Conservation (phyloP, 306 rosid species). For the Cicer cuneatum region DNA sequence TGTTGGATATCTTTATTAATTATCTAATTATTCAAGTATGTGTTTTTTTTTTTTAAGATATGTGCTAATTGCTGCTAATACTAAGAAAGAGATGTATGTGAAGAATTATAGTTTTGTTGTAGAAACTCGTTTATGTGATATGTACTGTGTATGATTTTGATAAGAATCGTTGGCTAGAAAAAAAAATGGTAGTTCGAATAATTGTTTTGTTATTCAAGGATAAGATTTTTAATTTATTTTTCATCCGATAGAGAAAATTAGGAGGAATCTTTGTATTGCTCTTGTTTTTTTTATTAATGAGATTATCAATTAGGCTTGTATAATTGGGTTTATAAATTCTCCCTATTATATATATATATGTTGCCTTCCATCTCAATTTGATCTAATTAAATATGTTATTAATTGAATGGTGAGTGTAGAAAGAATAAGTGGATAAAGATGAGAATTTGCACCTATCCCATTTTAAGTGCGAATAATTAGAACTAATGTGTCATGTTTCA, state of each 20-base stretch:
- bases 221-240: neutral
- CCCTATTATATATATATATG: too few species aligned
- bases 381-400: too few species aligned
- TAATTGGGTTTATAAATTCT: too few species aligned
- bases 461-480: too few species aligned
- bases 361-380: too few species aligned
- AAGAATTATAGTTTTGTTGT: neutral
- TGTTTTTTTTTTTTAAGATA: slow-evolving; percentile 14
- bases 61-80: neutral
- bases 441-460: too few species aligned
- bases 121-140: neutral
- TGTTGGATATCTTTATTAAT: slow-evolving; percentile 10
- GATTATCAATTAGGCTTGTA: too few species aligned
- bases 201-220: neutral
- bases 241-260: neutral
- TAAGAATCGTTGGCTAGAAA: neutral
- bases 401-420: too few species aligned
- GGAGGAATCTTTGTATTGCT: neutral
- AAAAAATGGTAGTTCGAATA: neutral
- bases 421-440: too few species aligned
- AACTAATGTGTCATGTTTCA: too few species aligned
- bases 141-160: neutral
- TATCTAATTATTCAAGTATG: neutral
- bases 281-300: neutral
- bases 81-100: neutral